phyloP scores from a whole-genome alignment of 495 filamentous ascomycete species.

The Aspergillus carlsbadensis region DNA sequence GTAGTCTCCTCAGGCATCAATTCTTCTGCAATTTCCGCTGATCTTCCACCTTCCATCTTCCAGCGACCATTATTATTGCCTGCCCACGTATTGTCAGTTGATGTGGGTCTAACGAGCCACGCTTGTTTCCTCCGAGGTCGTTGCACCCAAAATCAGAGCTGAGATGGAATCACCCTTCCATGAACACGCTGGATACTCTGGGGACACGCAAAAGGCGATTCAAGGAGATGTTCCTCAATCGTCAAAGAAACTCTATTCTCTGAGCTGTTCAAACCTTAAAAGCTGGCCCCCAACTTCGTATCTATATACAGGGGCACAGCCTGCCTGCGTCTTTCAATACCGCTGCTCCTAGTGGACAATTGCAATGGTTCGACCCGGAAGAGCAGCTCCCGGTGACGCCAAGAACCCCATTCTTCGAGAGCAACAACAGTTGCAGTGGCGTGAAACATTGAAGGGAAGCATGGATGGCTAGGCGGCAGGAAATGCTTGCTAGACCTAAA shows the following conservation, averaged over 20 bases:
- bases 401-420: slow-evolving; percentile 1
- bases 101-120: too few species aligned
- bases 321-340: neutral
- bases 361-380: slow-evolving; percentile 3
- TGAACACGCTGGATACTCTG: too few species aligned
- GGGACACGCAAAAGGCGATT: too few species aligned
- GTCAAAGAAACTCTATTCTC: too few species aligned
- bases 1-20: slow-evolving; percentile 1
- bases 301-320: too few species aligned
- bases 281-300: neutral
- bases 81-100: too few species aligned
- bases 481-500: neutral
- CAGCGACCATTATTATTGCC: too few species aligned
- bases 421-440: neutral
- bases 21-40: neutral
- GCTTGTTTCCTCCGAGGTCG: too few species aligned
- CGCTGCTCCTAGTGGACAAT: neutral
- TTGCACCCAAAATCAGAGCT: too few species aligned
- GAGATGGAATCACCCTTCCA: too few species aligned
- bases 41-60: neutral
- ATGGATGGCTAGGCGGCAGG: neutral
- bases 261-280: too few species aligned
- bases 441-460: neutral
- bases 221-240: neutral
- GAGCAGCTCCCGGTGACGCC: slow-evolving; percentile 4